Base-by-base conservation (phyloP, 2,329 filamentous ascomycete genomes). In the Diplodia corticola region DNA sequence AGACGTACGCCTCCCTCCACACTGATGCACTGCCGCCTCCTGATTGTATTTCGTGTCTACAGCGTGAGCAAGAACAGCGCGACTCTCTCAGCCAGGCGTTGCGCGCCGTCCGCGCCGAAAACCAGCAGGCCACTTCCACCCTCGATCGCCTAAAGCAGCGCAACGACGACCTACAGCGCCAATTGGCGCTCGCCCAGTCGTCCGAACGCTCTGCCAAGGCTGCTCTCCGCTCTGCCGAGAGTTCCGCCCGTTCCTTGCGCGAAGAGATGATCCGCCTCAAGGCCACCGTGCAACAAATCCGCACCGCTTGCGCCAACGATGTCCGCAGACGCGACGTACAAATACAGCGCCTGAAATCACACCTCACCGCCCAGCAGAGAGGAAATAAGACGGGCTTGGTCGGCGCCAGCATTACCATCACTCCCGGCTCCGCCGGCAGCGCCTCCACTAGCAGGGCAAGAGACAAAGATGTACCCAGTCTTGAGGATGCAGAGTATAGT, bases 51-150 rank as follows among this genome's bases (percentile, higher is more conserved):
- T 28, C 40, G 10, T 44, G 7, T 5, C 15, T n/a, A 54, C 77
- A 96, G 91, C 91, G 92, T 76, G 94, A 97, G 78, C 91, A 93
- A 69, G 91, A 95, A 69, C 90, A 96, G 76, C 89, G 92, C 72
- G 94, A 97, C 78, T 89, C 88, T 35, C 84, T 97, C 22, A 92
- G 92, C 3, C 86, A 87, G 15, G 92, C 91, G 4, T 86, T 98
- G 65, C 91, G 91, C 67, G 86, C 84, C 26, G 80, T 97, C 13
- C 91, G 92, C 68, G 85, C 88, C 70, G 92, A 95, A 69, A 87
- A 90, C 67, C 83, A 90, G 15, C 90, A 91, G 63, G 89, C 93
- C 72, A 86, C 88, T 7, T 84, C 86, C 70, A 89, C 93, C 71
- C 83, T 92, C 69, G 83, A 85, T 63, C 83, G 82, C 71, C 76